A percentile compares a stretch with the other conserved stretches of the same genome.
These are phyloP conservation scores for Saitozyma sp. DNA, from an alignment of 768 basidiomycete genomes.

Conservation along the genomic window DNA sequence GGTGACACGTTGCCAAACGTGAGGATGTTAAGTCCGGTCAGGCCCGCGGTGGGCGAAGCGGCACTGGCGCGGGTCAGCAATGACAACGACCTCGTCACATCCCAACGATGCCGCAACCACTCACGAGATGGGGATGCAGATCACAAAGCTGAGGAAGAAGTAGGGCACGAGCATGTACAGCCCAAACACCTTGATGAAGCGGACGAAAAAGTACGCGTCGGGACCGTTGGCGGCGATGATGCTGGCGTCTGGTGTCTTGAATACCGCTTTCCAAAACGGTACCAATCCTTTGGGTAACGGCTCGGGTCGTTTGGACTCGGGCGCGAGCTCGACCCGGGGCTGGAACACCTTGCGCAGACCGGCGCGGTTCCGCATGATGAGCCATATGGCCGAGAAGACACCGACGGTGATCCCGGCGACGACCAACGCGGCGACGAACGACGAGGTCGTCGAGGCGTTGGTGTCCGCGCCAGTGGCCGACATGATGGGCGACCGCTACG, in stretches of 20 bases:
- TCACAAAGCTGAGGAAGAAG: slow-evolving; percentile 44
- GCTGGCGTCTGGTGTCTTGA: slow-evolving; percentile 31
- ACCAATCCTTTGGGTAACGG: slow-evolving; percentile 33
- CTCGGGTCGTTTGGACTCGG: slow-evolving; percentile 42
- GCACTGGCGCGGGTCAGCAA: slow-evolving; percentile 23
- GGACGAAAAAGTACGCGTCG: slow-evolving; percentile 52
- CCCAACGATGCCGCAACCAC: slow-evolving; percentile 5
- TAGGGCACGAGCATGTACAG: slow-evolving; percentile 52
- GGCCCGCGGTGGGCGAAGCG: slow-evolving; percentile 35
- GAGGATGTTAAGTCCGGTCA: slow-evolving; percentile 45
- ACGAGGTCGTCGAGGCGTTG: slow-evolving; percentile 31
- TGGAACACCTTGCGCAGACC: slow-evolving; percentile 42
- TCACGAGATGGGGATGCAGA: slow-evolving; percentile 50
- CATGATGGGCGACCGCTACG: slow-evolving; percentile 26
- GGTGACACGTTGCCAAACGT: slow-evolving; percentile 51
- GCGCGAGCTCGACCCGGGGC: slow-evolving; percentile 38
- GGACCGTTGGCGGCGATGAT: slow-evolving; percentile 50
- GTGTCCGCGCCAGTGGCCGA: slow-evolving; percentile 47
- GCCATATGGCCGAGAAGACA: slow-evolving; percentile 32
- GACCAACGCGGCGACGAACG: slow-evolving; percentile 46
- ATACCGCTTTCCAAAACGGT: slow-evolving; percentile 43
- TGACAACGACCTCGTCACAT: neutral
- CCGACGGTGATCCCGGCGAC: slow-evolving; percentile 38
- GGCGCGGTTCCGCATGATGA: slow-evolving; percentile 31
- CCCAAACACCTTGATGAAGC: slow-evolving; percentile 51